A percentile compares a stretch with the other conserved stretches of the same genome.
Conservation (phyloP, 169 alveolate species). For the Plasmodium blacklocki region DNA sequence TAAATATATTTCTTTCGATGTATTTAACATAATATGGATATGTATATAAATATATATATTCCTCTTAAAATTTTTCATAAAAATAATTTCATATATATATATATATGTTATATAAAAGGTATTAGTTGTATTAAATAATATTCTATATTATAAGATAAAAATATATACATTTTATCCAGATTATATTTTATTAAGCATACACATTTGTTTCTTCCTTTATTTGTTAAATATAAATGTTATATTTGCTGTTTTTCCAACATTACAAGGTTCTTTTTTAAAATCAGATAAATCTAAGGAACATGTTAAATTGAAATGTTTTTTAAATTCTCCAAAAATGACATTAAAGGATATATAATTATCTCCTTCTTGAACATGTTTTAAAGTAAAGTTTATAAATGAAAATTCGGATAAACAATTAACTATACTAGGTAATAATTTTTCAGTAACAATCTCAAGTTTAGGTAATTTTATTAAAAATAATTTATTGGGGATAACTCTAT, state of each 20-base stretch:
- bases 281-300: slow-evolving; percentile 45
- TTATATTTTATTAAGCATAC: not conserved
- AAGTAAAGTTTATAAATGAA: slow-evolving; percentile 36
- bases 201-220: not conserved
- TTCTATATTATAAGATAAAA: no score
- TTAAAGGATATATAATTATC: slow-evolving; percentile 31
- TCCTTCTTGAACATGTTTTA: slow-evolving; percentile 44
- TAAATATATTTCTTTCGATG: no score
- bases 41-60: no score
- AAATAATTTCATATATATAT: no score
- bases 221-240: slow-evolving; percentile 28
- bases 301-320: slow-evolving; percentile 25
- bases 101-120: no score
- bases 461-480: slow-evolving; percentile 64
- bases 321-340: slow-evolving; percentile 32
- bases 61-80: no score
- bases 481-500: slow-evolving; percentile 31
- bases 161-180: not conserved
- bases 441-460: slow-evolving; percentile 37
- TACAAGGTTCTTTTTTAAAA: slow-evolving; percentile 40
- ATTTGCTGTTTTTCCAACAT: slow-evolving; percentile 34
- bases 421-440: slow-evolving; percentile 39
- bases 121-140: no score
- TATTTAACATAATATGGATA: no score
- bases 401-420: slow-evolving; percentile 56